These are phyloP conservation scores for Casaregolazyma suthepensis DNA, from an alignment of 1,139 yeast species.

Conservation along the genomic window DNA sequence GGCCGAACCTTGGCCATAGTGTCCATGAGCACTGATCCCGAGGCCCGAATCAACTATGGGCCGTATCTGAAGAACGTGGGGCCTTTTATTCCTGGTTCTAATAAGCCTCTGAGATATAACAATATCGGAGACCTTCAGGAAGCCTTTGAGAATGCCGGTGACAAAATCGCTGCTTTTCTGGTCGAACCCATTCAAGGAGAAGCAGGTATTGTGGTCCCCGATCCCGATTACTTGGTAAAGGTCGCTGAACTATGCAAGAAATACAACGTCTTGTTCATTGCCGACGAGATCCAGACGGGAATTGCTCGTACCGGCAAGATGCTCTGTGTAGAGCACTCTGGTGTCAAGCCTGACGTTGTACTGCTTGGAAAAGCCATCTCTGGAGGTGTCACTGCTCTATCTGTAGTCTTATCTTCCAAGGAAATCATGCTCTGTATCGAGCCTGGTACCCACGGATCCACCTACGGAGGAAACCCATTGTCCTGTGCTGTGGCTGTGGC, in stretches of 20 bases:
- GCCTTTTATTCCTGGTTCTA: conserved; percentile 58
- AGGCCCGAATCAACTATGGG: conserved; percentile 83
- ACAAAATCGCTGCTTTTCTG: conserved; percentile 82
- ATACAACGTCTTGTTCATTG: conserved; percentile 80
- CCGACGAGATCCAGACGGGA: conserved; percentile 98
- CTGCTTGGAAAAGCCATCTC: conserved; percentile 91
- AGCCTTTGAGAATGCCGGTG: conserved; percentile 81
- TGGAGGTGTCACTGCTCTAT: conserved; percentile 92
- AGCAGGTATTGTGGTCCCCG: conserved; percentile 97
- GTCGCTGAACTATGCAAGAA: conserved; percentile 74
- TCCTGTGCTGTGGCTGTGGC: conserved; percentile 94
- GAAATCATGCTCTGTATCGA: conserved; percentile 86
- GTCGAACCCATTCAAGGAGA: conserved; percentile 98
- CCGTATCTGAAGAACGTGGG: conserved; percentile 85
- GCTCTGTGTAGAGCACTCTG: conserved; percentile 84
- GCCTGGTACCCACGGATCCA: conserved; percentile 97
- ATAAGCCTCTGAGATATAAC: conserved; percentile 33
- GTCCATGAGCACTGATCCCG: conserved; percentile 94
- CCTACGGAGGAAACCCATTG: conserved; percentile 97
- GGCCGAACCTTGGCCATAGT: conserved; percentile 95
- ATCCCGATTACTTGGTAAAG: conserved; percentile 64
- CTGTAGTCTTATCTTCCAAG: conserved; percentile 80
- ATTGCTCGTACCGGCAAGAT: conserved; percentile 95
- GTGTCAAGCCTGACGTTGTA: conserved; percentile 78
- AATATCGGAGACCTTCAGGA: conserved; percentile 78